Base-by-base conservation (phyloP, 495 filamentous ascomycete genomes). In the Aspergillus coremiiformis region DNA sequence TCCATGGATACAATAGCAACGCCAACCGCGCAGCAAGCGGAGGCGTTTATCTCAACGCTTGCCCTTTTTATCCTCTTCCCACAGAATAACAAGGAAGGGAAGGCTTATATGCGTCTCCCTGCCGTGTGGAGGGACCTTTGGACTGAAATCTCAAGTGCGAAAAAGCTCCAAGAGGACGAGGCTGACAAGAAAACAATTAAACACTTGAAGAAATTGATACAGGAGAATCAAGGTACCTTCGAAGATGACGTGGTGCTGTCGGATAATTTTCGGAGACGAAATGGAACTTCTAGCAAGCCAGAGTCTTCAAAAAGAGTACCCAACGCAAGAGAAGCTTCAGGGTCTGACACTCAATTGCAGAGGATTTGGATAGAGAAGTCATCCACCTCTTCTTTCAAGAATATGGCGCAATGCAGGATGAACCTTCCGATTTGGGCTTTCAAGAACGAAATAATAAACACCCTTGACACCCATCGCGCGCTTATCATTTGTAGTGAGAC, bases 401-500 rank as follows among this genome's bases (percentile, higher is more conserved):
- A 61, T 7, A 82, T 81, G 79, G 58, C 74, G 27, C 59, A 60
- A 23, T 70, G 69, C 47, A 72, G 93, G 39, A 82, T 80, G 70
- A 84, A 81, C 48, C 75, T 98, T 20, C 93, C 93, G 4, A 95
- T 98, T 68, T 96, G 88, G 84, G 76, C 78, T 30, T 95, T 90
- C 66, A 84, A 83, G 53, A 71, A 86, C 11, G 78, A 87, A 12
- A 85, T 94, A 23, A 73, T 97, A 7, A 67, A 76, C 23, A 75
- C 86, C 1, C 83, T 96, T 30, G 83, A 87, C 37, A 67, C 66
- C 5, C 76, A 95, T 53, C 93, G 89, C 61, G 84, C 92, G 5
- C 78, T 92, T 6, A 95, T 97, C 49, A 78, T 96, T 27, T 95
- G 90, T 62, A 92, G 92, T 57, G 93, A 97, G 69, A 98, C 93